These are phyloP conservation scores for Huntiella abstrusa DNA, from an alignment of 2,329 filamentous ascomycete genomes.

Conservation along the genomic window DNA sequence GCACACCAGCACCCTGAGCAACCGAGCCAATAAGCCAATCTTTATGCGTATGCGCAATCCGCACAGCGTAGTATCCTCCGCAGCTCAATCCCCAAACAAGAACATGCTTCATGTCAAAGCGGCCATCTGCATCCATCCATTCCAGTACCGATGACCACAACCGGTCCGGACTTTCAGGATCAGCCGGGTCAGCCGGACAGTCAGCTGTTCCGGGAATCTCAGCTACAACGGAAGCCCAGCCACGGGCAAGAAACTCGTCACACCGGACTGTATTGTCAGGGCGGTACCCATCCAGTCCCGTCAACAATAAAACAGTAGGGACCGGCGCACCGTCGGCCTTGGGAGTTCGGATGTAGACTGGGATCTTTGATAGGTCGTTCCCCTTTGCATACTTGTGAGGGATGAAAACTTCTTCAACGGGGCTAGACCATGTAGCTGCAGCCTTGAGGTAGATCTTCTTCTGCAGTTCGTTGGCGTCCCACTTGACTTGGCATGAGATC, in stretches of 20 bases:
- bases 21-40: conserved; percentile 33
- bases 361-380: conserved; percentile 36
- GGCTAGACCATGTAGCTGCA: conserved; percentile 31
- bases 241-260: conserved; percentile 41
- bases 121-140: conserved; percentile 32
- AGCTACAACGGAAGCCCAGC: conserved; percentile 42
- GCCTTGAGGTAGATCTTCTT: conserved; percentile 45
- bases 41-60: conserved; percentile 48
- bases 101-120: conserved; percentile 37
- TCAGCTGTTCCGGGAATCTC: conserved; percentile 37
- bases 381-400: conserved; percentile 33
- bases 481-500: conserved; percentile 29
- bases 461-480: conserved; percentile 44
- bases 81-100: conserved; percentile 46
- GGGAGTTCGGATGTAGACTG: conserved; percentile 46
- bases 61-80: conserved; percentile 49
- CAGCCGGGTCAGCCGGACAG: conserved; percentile 42
- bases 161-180: conserved; percentile 39
- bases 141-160: conserved; percentile 42
- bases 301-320: conserved; percentile 37
- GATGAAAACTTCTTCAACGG: conserved; percentile 42
- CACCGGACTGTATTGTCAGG: conserved; percentile 42
- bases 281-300: conserved; percentile 42
- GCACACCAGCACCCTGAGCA: conserved; percentile 37
- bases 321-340: conserved; percentile 19